Base-by-base conservation (phyloP, 331 rosid species). In the Dryas integrifolia region DNA sequence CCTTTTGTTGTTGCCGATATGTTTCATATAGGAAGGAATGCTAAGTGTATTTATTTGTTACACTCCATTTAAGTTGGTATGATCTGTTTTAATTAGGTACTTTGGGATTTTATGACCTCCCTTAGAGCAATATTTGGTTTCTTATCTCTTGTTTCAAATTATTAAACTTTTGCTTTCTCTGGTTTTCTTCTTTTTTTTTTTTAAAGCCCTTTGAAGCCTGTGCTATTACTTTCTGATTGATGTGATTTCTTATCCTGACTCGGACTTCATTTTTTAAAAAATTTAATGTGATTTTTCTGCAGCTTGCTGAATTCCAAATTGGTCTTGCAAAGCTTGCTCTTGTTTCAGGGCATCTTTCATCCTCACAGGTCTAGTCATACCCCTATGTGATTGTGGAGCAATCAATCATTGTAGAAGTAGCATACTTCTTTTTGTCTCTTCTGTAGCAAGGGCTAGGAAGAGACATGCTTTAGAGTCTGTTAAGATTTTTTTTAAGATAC, bases 231-330 rank as follows among this genome's bases (percentile, higher is more conserved):
- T 53, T 65, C 66, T 41, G 38, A 70, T 39, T 12, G 18, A 60
- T 21, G 16, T 61, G 26, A 47, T 50, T 50, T 52, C 50, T 58
- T n/a, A 13, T 38, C 39, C 46, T 18, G 44, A 26, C 63, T 26
- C 0, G 9, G 16, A 24, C 35, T 53, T 35, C 43, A 15, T 24
- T 56, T 57, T 6, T 30, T 44, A 44, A 51, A 21, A 21, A 21
- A 21, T 72, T 68, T 57, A 26, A 67, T 60, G 46, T 59, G 53
- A n/a, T 79, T 77, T 49, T 47, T 73, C 24, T 83, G 86, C 89
- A 92, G 98, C 84, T 94, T 82, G 88, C 92, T 26, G 96, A 94
- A 80, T 94, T 94, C 72, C 98, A 94, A 86, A 81, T 94, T 72
- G 98, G 98, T 53, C 97, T 94, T 30, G 78, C 92, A 41, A 86